Evolutionary conservation across 179 eudicot genomes (phyloP).

Genomic region (Beta lomatogona): DNA sequence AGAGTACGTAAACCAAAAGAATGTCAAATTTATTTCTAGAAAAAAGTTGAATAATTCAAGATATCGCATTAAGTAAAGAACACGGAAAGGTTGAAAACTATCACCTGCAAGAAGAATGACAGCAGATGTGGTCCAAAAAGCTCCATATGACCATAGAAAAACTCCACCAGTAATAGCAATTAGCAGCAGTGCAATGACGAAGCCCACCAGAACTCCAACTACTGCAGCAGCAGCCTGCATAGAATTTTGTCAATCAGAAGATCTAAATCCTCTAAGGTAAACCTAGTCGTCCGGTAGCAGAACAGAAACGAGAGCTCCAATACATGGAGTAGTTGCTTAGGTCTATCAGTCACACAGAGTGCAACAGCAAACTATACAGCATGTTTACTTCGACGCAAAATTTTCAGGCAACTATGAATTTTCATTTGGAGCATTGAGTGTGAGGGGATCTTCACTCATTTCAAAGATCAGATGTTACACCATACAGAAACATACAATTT

Average conservation of each 20-base stretch:
- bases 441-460: not conserved
- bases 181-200: conserved; percentile 49
- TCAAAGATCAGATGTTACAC: not conserved
- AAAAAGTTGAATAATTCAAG: conserved; percentile 7
- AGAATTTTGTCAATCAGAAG: conserved; percentile 16
- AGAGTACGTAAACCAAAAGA: conserved; percentile 21
- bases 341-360: not conserved
- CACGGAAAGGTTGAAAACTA: conserved; percentile 15
- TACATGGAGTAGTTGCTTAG: not conserved
- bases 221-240: conserved; percentile 64
- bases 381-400: not conserved
- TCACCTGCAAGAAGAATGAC: conserved; percentile 69
- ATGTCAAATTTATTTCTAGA: conserved; percentile 7
- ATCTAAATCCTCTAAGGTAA: not conserved
- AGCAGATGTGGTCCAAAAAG: conserved; percentile 84
- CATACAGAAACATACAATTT: not conserved
- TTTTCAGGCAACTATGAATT: not conserved
- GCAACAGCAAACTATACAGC: not conserved
- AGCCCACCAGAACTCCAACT: conserved; percentile 65
- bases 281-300: not conserved
- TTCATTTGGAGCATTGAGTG: not conserved
- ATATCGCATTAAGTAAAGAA: not conserved
- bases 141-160: conserved; percentile 86
- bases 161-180: conserved; percentile 49
- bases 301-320: not conserved